A percentile compares a stretch with the other conserved stretches of the same genome.
Conservation (phyloP, 805 yeast species). For the Candida loeiensis region DNA sequence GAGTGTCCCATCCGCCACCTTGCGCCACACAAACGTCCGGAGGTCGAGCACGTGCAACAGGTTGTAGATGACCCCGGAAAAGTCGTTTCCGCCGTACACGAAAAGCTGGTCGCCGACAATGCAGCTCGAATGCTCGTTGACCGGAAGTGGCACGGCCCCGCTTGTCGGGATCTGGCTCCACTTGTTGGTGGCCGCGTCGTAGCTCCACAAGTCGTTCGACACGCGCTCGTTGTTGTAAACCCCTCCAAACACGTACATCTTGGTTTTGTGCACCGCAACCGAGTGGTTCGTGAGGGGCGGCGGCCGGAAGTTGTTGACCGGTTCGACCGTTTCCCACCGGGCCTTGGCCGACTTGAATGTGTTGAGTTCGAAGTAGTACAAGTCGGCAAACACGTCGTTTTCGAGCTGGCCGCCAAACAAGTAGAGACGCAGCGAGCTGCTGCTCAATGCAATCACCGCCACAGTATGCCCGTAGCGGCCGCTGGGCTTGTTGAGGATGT, state of each 20-base stretch:
- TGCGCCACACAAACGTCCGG: slow-evolving; percentile 68
- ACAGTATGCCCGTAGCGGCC: slow-evolving; percentile 96
- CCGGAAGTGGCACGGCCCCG: slow-evolving; percentile 78
- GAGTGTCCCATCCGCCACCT: slow-evolving; percentile 40
- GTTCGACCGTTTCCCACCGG: slow-evolving; percentile 72
- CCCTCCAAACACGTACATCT: slow-evolving; percentile 89
- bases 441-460: slow-evolving; percentile 57
- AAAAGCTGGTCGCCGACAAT: slow-evolving; percentile 74
- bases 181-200: slow-evolving; percentile 59
- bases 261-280: slow-evolving; percentile 74
- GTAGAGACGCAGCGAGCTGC: slow-evolving; percentile 54
- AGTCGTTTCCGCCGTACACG: slow-evolving; percentile 85
- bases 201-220: slow-evolving; percentile 75
- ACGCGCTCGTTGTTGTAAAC: slow-evolving; percentile 63
- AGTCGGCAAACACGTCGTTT: slow-evolving; percentile 79
- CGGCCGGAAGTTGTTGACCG: slow-evolving; percentile 49
- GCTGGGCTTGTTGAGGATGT: slow-evolving; percentile 59
- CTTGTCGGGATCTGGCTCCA: slow-evolving; percentile 72
- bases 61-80: slow-evolving; percentile 63
- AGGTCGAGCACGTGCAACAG: slow-evolving; percentile 75
- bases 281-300: slow-evolving; percentile 91
- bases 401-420: slow-evolving; percentile 93
- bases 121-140: slow-evolving; percentile 89
- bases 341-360: slow-evolving; percentile 81
- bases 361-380: slow-evolving; percentile 82